Evolutionary conservation across 768 basidiomycete species (phyloP).

Genomic region (Tulasnella calospora): DNA sequence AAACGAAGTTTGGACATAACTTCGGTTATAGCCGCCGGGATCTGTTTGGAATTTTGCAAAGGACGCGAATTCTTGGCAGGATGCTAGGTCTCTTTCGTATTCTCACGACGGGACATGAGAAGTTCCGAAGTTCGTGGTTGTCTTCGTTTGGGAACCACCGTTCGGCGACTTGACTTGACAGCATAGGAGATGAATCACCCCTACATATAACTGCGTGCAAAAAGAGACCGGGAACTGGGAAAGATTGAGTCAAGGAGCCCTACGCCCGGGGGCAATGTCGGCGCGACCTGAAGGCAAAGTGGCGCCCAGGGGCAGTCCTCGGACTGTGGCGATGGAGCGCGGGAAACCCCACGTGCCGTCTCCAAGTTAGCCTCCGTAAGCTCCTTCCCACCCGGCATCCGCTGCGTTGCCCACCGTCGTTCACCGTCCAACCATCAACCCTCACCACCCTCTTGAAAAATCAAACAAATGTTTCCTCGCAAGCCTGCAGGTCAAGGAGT

Average conservation of each 20-base stretch:
- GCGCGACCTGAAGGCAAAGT: not conserved
- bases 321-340: not conserved
- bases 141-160: not conserved
- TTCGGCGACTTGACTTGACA: not conserved
- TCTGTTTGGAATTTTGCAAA: not conserved
- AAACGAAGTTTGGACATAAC: no score
- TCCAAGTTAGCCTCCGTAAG: not conserved
- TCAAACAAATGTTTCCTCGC: constrained; percentile 27
- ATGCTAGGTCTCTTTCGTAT: not conserved
- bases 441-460: not conserved
- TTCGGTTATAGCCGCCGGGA: not conserved
- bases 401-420: not conserved
- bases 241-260: not conserved
- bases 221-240: not conserved
- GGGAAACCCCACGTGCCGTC: not conserved
- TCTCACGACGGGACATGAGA: not conserved
- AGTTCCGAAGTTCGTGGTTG: no score
- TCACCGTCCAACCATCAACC: no score
- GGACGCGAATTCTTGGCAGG: not conserved
- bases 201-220: no score
- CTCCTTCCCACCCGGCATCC: constrained; percentile 14
- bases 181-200: not conserved
- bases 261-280: not conserved
- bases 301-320: not conserved
- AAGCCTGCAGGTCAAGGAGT: not conserved